These are phyloP conservation scores for Tuber melanosporum DNA, from an alignment of 495 filamentous ascomycete species.

Conservation along the genomic window DNA sequence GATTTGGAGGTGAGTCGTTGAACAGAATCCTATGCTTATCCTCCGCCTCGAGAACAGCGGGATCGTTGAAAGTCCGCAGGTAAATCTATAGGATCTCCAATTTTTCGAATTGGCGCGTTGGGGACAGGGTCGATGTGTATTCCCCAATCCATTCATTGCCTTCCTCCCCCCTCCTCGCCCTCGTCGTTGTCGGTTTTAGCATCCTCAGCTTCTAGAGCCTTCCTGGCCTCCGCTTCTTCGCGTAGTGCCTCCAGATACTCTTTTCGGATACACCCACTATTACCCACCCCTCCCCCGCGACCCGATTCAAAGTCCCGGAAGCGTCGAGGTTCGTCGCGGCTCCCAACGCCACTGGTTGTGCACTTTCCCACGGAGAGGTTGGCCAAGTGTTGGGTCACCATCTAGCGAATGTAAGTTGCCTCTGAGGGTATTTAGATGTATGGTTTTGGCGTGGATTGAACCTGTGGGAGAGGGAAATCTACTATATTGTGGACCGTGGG, in stretches of 20 bases:
- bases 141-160: conserved; percentile 24
- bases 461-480: conserved; percentile 35
- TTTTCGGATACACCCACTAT: conserved; percentile 12
- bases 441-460: conserved; percentile 21
- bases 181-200: conserved; percentile 16
- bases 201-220: conserved; percentile 27
- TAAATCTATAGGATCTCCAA: conserved; percentile 35
- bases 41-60: conserved; percentile 17
- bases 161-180: conserved; percentile 10
- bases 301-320: conserved; percentile 39
- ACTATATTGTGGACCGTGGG: conserved; percentile 7
- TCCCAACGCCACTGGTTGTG: conserved; percentile 32
- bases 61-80: conserved; percentile 26
- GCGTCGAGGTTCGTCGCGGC: conserved; percentile 31
- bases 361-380: conserved; percentile 36
- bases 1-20: conserved; percentile 23
- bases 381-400: conserved; percentile 28
- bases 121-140: conserved; percentile 28
- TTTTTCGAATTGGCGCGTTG: conserved; percentile 28
- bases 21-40: conserved; percentile 11
- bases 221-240: conserved; percentile 24
- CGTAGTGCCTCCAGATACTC: conserved; percentile 35
- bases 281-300: conserved; percentile 9
- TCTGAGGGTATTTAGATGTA: conserved; percentile 28
- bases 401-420: conserved; percentile 30